These are phyloP conservation scores for Aspergillus quadricinctus DNA, from an alignment of 2,329 filamentous ascomycete genomes.

Conservation along the genomic window DNA sequence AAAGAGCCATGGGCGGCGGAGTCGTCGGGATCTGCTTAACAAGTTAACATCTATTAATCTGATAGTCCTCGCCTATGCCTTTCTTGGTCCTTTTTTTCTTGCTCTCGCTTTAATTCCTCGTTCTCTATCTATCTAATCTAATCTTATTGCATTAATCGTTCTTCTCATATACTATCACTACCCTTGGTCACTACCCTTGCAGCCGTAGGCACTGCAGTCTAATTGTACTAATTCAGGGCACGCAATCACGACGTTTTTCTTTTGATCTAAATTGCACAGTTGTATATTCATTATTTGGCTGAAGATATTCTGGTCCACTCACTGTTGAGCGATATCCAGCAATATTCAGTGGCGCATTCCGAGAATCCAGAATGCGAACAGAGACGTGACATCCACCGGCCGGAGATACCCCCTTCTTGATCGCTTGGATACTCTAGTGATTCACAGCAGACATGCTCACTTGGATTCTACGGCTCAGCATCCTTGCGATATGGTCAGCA, in stretches of 20 bases:
- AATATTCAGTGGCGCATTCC: neutral
- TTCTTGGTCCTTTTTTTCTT: neutral
- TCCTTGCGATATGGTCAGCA: conserved; percentile 17
- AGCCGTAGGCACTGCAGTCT: neutral
- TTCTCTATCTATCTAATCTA: neutral
- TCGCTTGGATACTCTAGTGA: neutral
- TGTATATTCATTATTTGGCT: neutral
- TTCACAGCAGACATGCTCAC: conserved; percentile 17
- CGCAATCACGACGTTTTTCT: neutral
- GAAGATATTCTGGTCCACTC: neutral
- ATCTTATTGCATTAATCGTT: neutral
- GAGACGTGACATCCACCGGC: conserved; percentile 5
- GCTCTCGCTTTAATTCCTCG: neutral
- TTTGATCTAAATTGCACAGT: neutral
- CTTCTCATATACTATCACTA: neutral
- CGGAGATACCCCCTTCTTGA: neutral
- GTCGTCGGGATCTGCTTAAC: neutral
- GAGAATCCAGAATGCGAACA: conserved; percentile 14
- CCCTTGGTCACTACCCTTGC: too few relatives aligned
- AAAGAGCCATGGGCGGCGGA: neutral
- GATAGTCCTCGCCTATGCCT: neutral
- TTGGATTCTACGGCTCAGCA: conserved; percentile 13
- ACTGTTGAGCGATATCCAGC: too few relatives aligned
- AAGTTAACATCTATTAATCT: neutral
- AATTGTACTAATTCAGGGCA: neutral